Percentiles rank a stretch among this genome's conserved stretches.
Evolutionary conservation across 2,329 filamentous ascomycete genomes (phyloP).

Genomic region (Pestalotiopsis fici): DNA sequence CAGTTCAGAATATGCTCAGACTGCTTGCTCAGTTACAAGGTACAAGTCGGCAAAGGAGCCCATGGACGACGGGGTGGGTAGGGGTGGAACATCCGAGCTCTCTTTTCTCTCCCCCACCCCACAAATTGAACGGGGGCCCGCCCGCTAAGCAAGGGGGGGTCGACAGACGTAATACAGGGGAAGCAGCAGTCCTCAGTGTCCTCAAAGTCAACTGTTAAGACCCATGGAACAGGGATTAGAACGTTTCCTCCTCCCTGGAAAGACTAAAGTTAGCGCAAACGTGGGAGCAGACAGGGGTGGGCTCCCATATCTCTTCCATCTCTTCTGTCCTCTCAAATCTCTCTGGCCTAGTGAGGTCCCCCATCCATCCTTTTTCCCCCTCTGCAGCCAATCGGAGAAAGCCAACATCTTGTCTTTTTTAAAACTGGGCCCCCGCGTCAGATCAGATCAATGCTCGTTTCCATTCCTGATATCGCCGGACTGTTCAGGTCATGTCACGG

Average conservation of each 20-base stretch:
- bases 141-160: background rate
- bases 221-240: conserved; percentile 4
- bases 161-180: background rate
- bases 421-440: background rate
- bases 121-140: background rate
- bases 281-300: conserved; percentile 3
- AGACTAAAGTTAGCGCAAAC: conserved; percentile 7
- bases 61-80: background rate
- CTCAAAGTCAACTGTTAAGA: too few relatives aligned
- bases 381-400: background rate
- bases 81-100: background rate
- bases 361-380: background rate
- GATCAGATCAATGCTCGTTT: background rate
- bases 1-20: background rate
- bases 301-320: background rate
- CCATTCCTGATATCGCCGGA: background rate
- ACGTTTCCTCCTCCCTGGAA: background rate
- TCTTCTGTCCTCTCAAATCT: background rate
- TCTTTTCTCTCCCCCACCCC: too few relatives aligned
- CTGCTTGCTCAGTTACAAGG: background rate
- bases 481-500: background rate
- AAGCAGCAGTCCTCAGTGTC: background rate
- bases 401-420: background rate
- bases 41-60: background rate
- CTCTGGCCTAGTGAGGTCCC: too few relatives aligned